Evolutionary conservation across 805 yeast genomes (phyloP), one percentile per base, ranked within the genome.

Genomic region (Monosporozyma siamensis): DNA sequence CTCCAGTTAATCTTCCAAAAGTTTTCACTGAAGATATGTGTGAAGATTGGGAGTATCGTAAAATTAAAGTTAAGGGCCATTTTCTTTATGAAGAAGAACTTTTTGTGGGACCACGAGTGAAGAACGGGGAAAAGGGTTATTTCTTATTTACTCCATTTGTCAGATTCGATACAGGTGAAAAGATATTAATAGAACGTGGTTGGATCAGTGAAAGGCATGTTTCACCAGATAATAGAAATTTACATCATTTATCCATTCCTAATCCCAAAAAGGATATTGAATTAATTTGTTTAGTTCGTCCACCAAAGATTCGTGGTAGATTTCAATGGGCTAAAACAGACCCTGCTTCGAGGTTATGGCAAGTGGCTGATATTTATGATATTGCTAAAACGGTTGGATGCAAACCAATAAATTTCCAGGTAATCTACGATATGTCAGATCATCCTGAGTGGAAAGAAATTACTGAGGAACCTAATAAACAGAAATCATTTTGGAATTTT

Each of bases 31-130:
- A 85, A 2, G 79, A 71, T 4, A 82, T 75, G 44, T 75, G 83
- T 14, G 69, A 71, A 17, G 82, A 83, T 45, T 82, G 86, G 64
- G 95, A 89, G 53, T 90, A 81, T 59, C 73, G 97, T 43, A 72
- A 82, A 49, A 89, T 90, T 35, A 67, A 71, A n/a, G 64, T 84
- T 10, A 77, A 72, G 40, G 98, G 98, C 1, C 72, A 70, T 43
- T 92, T 82, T 58, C 81, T 84, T 50, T 89, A 92, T 54, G 76
- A 78, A 11, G 78, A 88, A 55, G 98, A 92, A 60, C 77, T 88
- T 65, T 82, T 85, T 54, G 86, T 92, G 41, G 97, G 97, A 0
- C 97, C 98, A 5, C 72, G 96, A 49, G 69, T 82, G 39, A 71
- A 72, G 49, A 79, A 86, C 47, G 86, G 80, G 36, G 67, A 69